Evolutionary conservation across 1,139 yeast genomes (phyloP).

Genomic region (Hyphopichia fennica): DNA sequence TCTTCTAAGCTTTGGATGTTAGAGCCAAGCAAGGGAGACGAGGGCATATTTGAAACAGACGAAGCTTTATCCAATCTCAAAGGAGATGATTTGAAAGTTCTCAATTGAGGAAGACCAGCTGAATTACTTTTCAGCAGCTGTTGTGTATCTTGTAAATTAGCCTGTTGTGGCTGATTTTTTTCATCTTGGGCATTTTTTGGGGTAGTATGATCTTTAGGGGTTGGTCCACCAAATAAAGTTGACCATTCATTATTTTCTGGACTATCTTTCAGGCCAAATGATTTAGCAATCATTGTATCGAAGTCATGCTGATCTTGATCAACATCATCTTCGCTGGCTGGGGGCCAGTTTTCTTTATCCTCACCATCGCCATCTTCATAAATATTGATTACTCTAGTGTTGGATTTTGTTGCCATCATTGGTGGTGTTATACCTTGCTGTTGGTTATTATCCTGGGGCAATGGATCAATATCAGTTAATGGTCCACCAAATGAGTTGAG

Average conservation of each 20-base stretch:
- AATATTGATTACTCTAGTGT: constrained; percentile 45
- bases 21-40: constrained; percentile 35
- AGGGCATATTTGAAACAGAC: constrained; percentile 40
- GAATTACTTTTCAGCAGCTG: constrained; percentile 14
- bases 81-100: constrained; percentile 29
- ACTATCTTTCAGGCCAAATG: constrained; percentile 35
- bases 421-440: constrained; percentile 42
- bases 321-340: constrained; percentile 15
- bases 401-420: constrained; percentile 49
- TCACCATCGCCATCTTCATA: constrained; percentile 38
- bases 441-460: constrained; percentile 34
- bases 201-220: constrained; percentile 46
- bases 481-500: constrained; percentile 53
- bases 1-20: constrained; percentile 11
- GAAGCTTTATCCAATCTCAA: constrained; percentile 20
- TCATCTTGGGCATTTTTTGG: constrained; percentile 33
- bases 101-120: constrained; percentile 28
- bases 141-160: constrained; percentile 13
- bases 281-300: constrained; percentile 39
- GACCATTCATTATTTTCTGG: constrained; percentile 32
- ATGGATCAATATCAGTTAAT: constrained; percentile 54
- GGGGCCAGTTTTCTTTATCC: constrained; percentile 47
- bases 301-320: constrained; percentile 24
- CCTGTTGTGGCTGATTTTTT: constrained; percentile 25
- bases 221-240: constrained; percentile 41